phyloP scores from a whole-genome alignment of 768 basidiomycete species.

The Lactarius deliciosus region DNA sequence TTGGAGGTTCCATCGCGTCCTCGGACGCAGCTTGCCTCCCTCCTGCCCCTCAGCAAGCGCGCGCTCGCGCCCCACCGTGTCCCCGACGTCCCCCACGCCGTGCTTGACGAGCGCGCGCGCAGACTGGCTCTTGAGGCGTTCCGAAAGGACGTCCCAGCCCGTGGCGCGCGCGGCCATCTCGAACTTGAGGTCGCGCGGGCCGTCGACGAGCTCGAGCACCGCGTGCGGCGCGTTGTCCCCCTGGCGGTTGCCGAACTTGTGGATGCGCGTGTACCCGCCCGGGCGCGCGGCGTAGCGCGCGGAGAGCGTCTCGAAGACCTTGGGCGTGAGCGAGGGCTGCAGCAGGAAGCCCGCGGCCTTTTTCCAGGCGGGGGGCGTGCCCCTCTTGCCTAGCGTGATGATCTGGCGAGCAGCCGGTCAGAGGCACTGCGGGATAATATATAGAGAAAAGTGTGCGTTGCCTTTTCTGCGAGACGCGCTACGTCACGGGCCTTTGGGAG shows the following conservation, averaged over 20 bases:
- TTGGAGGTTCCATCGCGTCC: constrained; percentile 73
- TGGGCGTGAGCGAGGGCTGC: constrained; percentile 67
- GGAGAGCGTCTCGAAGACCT: constrained; percentile 79
- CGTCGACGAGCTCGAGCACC: constrained; percentile 93
- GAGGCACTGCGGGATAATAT: background rate
- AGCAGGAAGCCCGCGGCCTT: constrained; percentile 80
- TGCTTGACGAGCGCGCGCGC: constrained; percentile 50
- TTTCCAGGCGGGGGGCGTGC: constrained; percentile 63
- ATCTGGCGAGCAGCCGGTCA: constrained; percentile 47
- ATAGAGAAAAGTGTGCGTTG: constrained; percentile 31
- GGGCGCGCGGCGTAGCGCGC: constrained; percentile 76
- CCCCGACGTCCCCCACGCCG: constrained; percentile 47
- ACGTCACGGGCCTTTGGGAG: constrained; percentile 92
- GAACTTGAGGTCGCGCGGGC: constrained; percentile 82
- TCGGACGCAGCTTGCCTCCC: constrained; percentile 51
- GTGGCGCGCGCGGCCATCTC: constrained; percentile 87
- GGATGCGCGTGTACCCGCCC: constrained; percentile 94
- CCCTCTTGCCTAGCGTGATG: constrained; percentile 90
- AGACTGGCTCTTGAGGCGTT: constrained; percentile 47
- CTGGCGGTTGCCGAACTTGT: constrained; percentile 83
- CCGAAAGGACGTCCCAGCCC: constrained; percentile 75
- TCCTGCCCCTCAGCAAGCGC: constrained; percentile 40
- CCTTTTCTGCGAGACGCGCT: constrained; percentile 92
- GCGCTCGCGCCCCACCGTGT: constrained; percentile 52
- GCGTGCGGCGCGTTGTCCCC: constrained; percentile 95